Percentiles rank a stretch among this genome's conserved stretches.
These are phyloP conservation scores for Prosopis cineraria DNA, from an alignment of 306 rosid species.

Conservation along the genomic window DNA sequence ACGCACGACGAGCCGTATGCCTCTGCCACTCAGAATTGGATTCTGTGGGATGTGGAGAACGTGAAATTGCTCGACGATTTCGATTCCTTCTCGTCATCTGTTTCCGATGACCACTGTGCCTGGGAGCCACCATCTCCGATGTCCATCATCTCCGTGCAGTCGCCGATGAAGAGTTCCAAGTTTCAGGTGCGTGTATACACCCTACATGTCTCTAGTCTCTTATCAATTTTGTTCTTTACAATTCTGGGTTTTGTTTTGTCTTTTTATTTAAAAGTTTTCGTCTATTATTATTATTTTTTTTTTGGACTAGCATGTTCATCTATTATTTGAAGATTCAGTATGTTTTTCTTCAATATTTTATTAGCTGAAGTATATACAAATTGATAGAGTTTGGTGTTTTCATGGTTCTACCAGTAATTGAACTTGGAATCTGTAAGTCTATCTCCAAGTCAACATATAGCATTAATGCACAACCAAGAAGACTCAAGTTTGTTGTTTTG, in stretches of 20 bases:
- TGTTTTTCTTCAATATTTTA: too few relatives aligned
- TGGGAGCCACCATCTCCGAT: constrained; percentile 57
- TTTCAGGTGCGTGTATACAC: constrained; percentile 3
- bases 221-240: background rate
- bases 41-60: constrained; percentile 67
- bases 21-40: constrained; percentile 56
- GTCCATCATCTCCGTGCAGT: constrained; percentile 23
- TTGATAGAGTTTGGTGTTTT: background rate
- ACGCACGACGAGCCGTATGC: constrained; percentile 64
- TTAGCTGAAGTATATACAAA: background rate
- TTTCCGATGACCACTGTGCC: constrained; percentile 46
- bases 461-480: background rate
- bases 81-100: constrained; percentile 44
- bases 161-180: constrained; percentile 19
- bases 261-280: too few relatives aligned
- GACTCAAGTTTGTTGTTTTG: background rate
- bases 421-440: background rate
- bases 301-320: too few relatives aligned
- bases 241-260: too few relatives aligned
- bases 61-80: constrained; percentile 35
- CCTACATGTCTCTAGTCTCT: too few relatives aligned
- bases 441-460: background rate
- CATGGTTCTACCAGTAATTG: background rate
- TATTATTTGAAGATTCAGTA: too few relatives aligned
- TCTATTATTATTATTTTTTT: too few relatives aligned